Percentiles rank a stretch among this genome's conserved stretches.
Evolutionary conservation across 2,329 filamentous ascomycete genomes (phyloP).

Genomic region (Microsporum audouinii): DNA sequence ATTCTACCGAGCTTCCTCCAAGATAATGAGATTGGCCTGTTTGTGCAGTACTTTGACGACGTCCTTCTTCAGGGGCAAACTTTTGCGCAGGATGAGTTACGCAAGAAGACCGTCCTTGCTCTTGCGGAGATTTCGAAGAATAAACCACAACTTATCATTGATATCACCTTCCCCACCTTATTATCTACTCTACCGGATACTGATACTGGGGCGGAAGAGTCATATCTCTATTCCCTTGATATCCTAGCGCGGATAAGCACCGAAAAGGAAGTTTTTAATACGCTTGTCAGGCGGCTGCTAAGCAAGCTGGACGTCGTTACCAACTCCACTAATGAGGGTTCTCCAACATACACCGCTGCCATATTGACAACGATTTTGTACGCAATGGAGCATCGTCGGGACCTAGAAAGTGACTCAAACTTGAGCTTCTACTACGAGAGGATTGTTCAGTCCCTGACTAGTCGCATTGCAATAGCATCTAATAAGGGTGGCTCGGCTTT

Average conservation of each 20-base stretch:
- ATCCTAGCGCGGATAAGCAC: slow-evolving; percentile 53
- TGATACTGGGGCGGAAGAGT: slow-evolving; percentile 35
- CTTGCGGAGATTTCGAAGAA: slow-evolving; percentile 51
- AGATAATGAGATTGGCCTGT: slow-evolving; percentile 42
- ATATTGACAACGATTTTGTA: slow-evolving; percentile 52
- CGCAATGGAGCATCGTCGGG: slow-evolving; percentile 43
- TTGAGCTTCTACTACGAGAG: slow-evolving; percentile 40
- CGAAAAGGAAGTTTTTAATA: slow-evolving; percentile 53
- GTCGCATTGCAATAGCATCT: slow-evolving; percentile 29
- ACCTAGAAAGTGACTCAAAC: slow-evolving; percentile 32
- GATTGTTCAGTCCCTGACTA: slow-evolving; percentile 37
- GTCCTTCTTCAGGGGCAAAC: slow-evolving; percentile 49
- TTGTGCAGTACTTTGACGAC: slow-evolving; percentile 48
- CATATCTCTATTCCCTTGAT: slow-evolving; percentile 49
- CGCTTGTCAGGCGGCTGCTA: slow-evolving; percentile 50
- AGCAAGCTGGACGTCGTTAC: slow-evolving; percentile 48
- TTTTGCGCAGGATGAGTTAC: slow-evolving; percentile 43
- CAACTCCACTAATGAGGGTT: slow-evolving; percentile 36
- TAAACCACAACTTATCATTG: slow-evolving; percentile 51
- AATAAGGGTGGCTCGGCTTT: slow-evolving; percentile 29
- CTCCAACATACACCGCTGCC: slow-evolving; percentile 45
- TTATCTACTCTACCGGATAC: slow-evolving; percentile 52
- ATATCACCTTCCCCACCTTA: slow-evolving; percentile 55
- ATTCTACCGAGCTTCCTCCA: slow-evolving; percentile 38
- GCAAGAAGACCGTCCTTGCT: slow-evolving; percentile 46